Conservation (phyloP, 2,329 filamentous ascomycete genomes). For the Raffaelea deltoideospora region DNA sequence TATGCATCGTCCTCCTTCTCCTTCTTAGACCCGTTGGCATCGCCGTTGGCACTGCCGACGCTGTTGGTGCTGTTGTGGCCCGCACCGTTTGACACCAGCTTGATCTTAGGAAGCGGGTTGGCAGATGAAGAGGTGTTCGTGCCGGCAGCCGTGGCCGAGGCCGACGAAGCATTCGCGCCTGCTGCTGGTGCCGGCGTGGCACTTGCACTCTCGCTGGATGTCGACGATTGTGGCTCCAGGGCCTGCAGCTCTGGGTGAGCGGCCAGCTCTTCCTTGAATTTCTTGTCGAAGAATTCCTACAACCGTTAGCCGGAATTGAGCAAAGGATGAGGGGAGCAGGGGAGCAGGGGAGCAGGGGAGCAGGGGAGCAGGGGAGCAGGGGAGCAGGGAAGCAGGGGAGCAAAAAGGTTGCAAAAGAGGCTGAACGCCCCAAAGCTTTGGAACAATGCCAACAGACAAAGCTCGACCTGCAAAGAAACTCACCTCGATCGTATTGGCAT, state of each 20-base stretch:
- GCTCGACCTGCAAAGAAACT: no score
- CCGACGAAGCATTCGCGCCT: no score
- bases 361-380: no score
- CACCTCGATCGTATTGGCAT: constrained; percentile 88
- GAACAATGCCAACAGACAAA: background rate
- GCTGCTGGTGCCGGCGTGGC: no score
- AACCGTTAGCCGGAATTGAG: constrained; percentile 1
- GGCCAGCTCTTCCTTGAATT: constrained; percentile 25
- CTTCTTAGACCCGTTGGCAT: background rate
- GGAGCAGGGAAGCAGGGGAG: no score
- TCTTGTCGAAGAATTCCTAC: constrained; percentile 41
- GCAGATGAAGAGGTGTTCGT: no score
- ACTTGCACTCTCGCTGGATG: constrained; percentile 22
- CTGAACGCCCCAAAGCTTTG: no score
- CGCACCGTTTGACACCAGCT: constrained; percentile 11
- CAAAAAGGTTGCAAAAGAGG: no score
- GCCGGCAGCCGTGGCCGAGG: constrained; percentile 19
- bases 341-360: no score
- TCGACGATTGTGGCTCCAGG: constrained; percentile 11
- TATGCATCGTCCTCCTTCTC: background rate
- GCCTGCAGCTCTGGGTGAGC: constrained; percentile 13
- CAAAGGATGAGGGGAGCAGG: no score
- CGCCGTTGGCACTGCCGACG: constrained; percentile 2
- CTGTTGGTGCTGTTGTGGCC: constrained; percentile 3
- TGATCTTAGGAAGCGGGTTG: constrained; percentile 11